phyloP scores from a whole-genome alignment of 2,329 filamentous ascomycete species.

The Diatrype stigma region DNA sequence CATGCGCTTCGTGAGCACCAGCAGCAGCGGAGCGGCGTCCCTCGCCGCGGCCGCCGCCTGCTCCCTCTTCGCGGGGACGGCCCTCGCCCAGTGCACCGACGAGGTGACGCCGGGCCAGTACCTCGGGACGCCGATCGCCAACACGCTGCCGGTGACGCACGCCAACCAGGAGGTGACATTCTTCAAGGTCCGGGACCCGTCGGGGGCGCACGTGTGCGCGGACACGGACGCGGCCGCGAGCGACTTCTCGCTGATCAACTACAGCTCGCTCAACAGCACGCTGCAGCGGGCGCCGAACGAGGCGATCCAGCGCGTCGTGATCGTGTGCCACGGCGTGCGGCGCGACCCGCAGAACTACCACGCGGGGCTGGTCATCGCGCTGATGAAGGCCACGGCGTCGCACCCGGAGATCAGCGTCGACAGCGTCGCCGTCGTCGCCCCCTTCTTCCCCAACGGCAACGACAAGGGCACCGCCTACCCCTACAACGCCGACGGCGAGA shows the following conservation, averaged over 20 bases:
- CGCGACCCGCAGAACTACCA: constrained; percentile 3
- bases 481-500: neutral
- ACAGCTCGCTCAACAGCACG: constrained; percentile 2
- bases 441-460: constrained; percentile 9
- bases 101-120: constrained; percentile 2
- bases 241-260: constrained; percentile 3
- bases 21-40: neutral
- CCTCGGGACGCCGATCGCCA: constrained; percentile 1
- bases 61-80: neutral
- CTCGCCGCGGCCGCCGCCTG: neutral
- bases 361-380: neutral
- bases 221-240: neutral
- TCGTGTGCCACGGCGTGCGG: constrained; percentile 1
- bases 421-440: constrained; percentile 1
- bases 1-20: neutral
- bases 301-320: neutral
- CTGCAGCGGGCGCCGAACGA: neutral
- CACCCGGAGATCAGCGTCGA: neutral
- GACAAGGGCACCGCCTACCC: constrained; percentile 6
- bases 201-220: constrained; percentile 1
- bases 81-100: neutral
- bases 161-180: constrained; percentile 1
- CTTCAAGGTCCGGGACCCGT: constrained; percentile 4
- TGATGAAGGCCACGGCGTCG: neutral
- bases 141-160: constrained; percentile 1